Evolutionary conservation across 306 rosid species (phyloP).

Genomic region (Cicer pinnatifidum): DNA sequence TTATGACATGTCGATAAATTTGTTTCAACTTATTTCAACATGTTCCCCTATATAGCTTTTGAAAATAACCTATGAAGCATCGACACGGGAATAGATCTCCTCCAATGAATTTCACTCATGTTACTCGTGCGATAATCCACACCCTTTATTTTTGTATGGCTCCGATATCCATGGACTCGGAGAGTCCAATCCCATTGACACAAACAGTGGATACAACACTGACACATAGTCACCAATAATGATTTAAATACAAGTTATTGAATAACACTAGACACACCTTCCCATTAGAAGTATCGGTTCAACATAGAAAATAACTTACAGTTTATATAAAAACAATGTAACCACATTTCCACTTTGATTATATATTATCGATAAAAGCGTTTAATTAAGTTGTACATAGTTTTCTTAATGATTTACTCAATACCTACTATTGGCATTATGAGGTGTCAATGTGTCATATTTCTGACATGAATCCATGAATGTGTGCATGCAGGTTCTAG

Average conservation of each 20-base stretch:
- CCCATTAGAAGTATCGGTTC: too few relatives aligned
- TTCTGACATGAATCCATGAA: neutral
- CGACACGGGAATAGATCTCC: too few relatives aligned
- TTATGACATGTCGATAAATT: neutral
- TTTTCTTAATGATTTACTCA: neutral
- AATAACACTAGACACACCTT: too few relatives aligned
- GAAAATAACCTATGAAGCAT: neutral
- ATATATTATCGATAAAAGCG: neutral
- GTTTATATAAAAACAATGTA: neutral
- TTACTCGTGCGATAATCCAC: too few relatives aligned
- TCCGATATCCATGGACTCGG: too few relatives aligned
- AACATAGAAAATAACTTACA: neutral
- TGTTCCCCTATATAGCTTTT: neutral
- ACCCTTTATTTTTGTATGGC: too few relatives aligned
- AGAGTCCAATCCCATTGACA: too few relatives aligned
- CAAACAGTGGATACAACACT: too few relatives aligned
- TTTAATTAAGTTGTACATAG: neutral
- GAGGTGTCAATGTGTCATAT: neutral
- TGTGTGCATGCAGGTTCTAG: slow-evolving; percentile 64
- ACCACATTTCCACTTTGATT: too few relatives aligned
- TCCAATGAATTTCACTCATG: too few relatives aligned
- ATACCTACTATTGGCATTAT: neutral
- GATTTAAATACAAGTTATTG: too few relatives aligned
- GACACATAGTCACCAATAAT: too few relatives aligned
- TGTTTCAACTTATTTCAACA: neutral